A percentile compares a stretch with the other conserved stretches of the same genome.
phyloP scores from a whole-genome alignment of 1,284 basidiomycete genomes.

The Lentinula novae-zelandiae region DNA sequence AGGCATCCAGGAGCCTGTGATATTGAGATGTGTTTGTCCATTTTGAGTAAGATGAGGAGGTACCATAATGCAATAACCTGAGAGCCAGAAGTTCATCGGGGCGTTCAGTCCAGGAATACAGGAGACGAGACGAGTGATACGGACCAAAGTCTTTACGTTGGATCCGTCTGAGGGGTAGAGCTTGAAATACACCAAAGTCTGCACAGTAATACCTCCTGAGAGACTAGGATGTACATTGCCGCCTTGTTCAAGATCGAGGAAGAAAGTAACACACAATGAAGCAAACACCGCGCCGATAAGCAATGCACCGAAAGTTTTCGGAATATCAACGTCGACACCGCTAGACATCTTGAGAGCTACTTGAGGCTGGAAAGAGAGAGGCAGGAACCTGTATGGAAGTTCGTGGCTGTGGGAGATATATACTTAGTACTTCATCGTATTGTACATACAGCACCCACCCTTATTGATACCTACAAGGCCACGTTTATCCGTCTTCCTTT shows the following conservation, averaged over 20 bases:
- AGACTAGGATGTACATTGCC: conserved; percentile 25
- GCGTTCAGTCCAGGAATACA: background rate
- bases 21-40: background rate
- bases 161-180: conserved; percentile 33
- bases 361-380: too few relatives aligned
- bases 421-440: background rate
- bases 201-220: conserved; percentile 40
- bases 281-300: conserved; percentile 40
- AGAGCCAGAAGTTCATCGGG: background rate
- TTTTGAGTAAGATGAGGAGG: background rate
- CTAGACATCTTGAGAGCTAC: background rate
- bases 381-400: background rate
- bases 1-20: conserved; percentile 32
- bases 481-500: background rate
- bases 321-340: conserved; percentile 17
- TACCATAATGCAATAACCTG: conserved; percentile 30
- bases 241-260: background rate
- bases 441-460: background rate
- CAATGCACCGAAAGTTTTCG: conserved; percentile 38
- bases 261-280: conserved; percentile 26
- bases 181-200: conserved; percentile 40
- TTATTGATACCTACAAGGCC: background rate
- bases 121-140: conserved; percentile 9
- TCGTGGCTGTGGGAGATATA: background rate
- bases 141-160: conserved; percentile 33